Base-by-base conservation (phyloP, 306 rosid species). In the Prunus campanulata region DNA sequence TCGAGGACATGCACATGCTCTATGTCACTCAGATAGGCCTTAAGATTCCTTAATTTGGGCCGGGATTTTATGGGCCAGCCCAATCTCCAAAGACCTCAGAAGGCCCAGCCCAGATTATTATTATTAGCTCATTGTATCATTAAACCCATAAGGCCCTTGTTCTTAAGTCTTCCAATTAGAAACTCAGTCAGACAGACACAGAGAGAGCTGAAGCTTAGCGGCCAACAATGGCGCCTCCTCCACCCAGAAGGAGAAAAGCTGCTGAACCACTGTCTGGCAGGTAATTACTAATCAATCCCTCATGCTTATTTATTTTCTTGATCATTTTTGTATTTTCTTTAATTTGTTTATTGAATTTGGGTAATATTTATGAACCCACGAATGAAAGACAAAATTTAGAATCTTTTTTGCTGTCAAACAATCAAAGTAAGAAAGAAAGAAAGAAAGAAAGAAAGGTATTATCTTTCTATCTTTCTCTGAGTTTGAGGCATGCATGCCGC, bases 201-300 rank as follows among this genome's bases (percentile, higher is more conserved):
- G 6, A 30, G 12, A 27, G 11, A 50, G 48, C 62, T 69, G 59
- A 18, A 25, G 50, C 32, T 19, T 13, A 11, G 59, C 56, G 29
- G 57, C 57, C 46, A 20, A 42, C 24, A 5, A 84, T 79, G 88
- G 79, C 64, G 14, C 46, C 81, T 35, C 8, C 8, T 5, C 77
- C 54, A 55, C 75, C 79, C 56, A 84, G 80, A 77, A 80, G 84
- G 29, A 79, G 81, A 71, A 81, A 79, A 72, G 25, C 46, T 52
- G n/a, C 68, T 29, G 83, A 70, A 44, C 65, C 86, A 70, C 74
- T 68, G 44, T 68, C 80, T 62, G 74, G 65, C 62, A 35, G 89
- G 89, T 85, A 44, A 75, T 29, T 39, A 30, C 20, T 2, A 35
- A 60, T 60, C 65, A 12, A 64, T 8, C 9, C 48, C 60, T 16